Evolutionary conservation across 306 rosid genomes (phyloP).

Genomic region (Albizia julibrissin): DNA sequence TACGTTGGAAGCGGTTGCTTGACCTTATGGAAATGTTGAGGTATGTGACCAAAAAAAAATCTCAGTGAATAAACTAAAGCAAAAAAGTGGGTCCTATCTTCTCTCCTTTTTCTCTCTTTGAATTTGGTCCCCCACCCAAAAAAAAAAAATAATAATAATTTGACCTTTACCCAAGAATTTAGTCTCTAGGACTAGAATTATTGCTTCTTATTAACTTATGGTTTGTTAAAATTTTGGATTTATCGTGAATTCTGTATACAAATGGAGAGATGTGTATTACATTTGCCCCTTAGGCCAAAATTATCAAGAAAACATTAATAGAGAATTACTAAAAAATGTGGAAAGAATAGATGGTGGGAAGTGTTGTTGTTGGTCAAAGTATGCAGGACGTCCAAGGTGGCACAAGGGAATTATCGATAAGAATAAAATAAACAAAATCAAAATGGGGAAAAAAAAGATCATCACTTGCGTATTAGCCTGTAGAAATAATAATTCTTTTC

Average conservation of each 20-base stretch:
- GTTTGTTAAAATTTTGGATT: not conserved
- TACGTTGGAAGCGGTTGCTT: not conserved
- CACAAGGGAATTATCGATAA: not conserved
- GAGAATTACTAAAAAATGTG: not conserved
- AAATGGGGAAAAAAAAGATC: no score
- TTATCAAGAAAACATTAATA: not conserved
- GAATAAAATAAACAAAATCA: no score
- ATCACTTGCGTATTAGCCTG: no score
- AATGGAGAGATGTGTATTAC: not conserved
- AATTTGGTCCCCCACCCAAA: not conserved
- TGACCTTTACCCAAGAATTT: not conserved
- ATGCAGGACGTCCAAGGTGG: not conserved
- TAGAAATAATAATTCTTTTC: not conserved
- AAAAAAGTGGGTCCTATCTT: not conserved
- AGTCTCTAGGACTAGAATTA: not conserved
- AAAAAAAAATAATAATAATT: no score
- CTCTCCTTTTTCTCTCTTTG: not conserved
- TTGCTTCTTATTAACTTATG: not conserved
- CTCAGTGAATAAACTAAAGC: not conserved
- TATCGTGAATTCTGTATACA: not conserved
- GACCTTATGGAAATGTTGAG: not conserved
- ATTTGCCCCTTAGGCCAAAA: not conserved
- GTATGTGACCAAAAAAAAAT: not conserved
- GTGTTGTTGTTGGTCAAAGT: not conserved
- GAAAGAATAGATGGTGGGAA: not conserved